phyloP scores from a whole-genome alignment of 2,329 filamentous ascomycete species.

The Lizonia empirigonia region DNA sequence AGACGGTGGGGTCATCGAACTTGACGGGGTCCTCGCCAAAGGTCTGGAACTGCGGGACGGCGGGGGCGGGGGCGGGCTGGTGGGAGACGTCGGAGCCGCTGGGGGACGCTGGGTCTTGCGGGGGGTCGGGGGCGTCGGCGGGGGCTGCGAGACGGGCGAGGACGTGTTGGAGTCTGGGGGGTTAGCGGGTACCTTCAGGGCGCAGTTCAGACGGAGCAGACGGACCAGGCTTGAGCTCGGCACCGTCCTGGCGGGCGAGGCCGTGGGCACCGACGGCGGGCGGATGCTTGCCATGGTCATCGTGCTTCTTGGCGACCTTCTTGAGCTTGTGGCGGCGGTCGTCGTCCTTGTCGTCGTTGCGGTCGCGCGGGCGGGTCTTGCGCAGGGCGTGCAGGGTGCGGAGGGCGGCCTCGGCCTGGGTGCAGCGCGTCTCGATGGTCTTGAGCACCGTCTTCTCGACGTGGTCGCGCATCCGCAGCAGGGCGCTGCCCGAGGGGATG shows the following conservation, averaged over 20 bases:
- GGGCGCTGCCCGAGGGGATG: conserved; percentile 63
- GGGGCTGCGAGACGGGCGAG: conserved; percentile 51
- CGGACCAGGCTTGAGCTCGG: conserved; percentile 47
- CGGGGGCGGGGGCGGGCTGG: conserved; percentile 65
- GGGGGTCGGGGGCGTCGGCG: conserved; percentile 57
- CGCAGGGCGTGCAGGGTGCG: conserved; percentile 69
- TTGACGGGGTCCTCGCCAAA: conserved; percentile 91
- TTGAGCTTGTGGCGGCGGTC: conserved; percentile 54
- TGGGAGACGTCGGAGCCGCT: conserved; percentile 61
- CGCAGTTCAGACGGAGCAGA: too few relatives aligned
- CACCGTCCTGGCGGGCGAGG: conserved; percentile 67
- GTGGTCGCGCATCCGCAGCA: conserved; percentile 68
- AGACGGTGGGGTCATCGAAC: conserved; percentile 90
- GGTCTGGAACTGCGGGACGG: conserved; percentile 75
- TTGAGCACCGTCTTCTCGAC: conserved; percentile 63
- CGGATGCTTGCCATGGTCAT: conserved; percentile 66
- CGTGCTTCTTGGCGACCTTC: conserved; percentile 80
- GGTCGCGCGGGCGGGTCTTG: conserved; percentile 65
- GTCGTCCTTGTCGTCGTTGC: conserved; percentile 55
- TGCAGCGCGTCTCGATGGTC: conserved; percentile 59
- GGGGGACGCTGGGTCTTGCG: conserved; percentile 67
- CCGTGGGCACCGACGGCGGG: conserved; percentile 67
- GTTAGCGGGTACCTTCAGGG: too few relatives aligned
- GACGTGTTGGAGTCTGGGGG: conserved; percentile 46
- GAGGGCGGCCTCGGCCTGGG: conserved; percentile 75